phyloP scores from a whole-genome alignment of 2,329 filamentous ascomycete genomes.

The Venturia carpophila region DNA sequence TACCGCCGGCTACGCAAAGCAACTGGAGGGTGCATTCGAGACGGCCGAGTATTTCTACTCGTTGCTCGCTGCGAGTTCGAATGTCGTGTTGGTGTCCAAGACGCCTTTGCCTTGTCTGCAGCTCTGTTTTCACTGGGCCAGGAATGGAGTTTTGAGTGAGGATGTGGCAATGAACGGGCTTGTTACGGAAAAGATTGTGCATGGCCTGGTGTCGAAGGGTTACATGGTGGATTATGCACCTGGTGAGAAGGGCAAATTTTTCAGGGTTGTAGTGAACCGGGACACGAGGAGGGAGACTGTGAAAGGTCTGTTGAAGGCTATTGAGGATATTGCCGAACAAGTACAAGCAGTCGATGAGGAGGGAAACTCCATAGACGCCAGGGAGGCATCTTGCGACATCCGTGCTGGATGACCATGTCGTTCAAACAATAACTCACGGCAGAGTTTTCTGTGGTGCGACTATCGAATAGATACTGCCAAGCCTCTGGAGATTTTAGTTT shows the following conservation, averaged over 20 bases:
- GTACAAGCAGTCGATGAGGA: neutral
- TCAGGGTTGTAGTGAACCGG: conserved; percentile 61
- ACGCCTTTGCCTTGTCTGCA: conserved; percentile 83
- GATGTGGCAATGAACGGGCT: conserved; percentile 45
- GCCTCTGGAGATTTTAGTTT: too few relatives aligned
- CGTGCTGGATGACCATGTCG: neutral
- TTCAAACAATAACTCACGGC: neutral
- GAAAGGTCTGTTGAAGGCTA: conserved; percentile 53
- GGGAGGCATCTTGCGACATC: neutral
- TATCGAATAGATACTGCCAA: too few relatives aligned
- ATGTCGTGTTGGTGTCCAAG: conserved; percentile 65
- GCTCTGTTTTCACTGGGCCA: conserved; percentile 86
- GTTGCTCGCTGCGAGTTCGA: conserved; percentile 45
- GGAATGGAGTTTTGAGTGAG: conserved; percentile 43
- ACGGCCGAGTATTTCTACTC: conserved; percentile 61
- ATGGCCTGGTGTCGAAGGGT: conserved; percentile 48
- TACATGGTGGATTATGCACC: conserved; percentile 65
- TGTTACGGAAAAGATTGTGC: conserved; percentile 48
- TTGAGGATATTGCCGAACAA: conserved; percentile 40
- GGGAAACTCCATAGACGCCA: neutral
- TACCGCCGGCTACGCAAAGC: conserved; percentile 58
- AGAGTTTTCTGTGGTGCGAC: too few relatives aligned
- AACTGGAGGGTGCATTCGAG: conserved; percentile 60
- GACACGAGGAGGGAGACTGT: conserved; percentile 52
- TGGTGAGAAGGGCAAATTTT: conserved; percentile 56